phyloP scores from a whole-genome alignment of 176 grass and related monocot genomes.

The Zoysia pacifica region DNA sequence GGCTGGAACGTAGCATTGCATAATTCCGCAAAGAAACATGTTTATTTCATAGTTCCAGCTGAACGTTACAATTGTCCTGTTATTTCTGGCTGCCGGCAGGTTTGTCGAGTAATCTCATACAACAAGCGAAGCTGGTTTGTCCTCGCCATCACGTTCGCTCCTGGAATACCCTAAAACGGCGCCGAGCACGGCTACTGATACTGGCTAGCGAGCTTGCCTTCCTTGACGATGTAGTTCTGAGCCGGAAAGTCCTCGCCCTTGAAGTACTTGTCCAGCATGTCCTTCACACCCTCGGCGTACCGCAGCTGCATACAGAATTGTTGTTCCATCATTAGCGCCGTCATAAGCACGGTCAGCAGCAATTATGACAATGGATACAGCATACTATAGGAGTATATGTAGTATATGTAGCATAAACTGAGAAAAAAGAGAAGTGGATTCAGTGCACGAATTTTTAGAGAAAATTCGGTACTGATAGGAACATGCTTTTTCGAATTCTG shows the following conservation, averaged over 20 bases:
- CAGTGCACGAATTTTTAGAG: neutral
- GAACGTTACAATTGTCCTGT: neutral
- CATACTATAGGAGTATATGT: neutral
- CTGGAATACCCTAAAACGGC: neutral
- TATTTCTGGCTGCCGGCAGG: slow-evolving; percentile 12
- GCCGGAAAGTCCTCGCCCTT: slow-evolving; percentile 81
- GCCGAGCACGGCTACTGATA: slow-evolving; percentile 40
- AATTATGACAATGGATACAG: neutral
- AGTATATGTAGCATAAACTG: neutral
- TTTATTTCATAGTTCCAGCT: neutral
- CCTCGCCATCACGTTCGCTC: neutral
- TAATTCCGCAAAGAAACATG: neutral
- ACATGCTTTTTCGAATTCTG: neutral
- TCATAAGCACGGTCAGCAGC: neutral
- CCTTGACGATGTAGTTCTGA: slow-evolving; percentile 93
- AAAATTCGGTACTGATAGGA: neutral
- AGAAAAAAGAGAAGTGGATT: neutral
- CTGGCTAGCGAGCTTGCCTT: slow-evolving; percentile 81
- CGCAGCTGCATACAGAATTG: slow-evolving; percentile 58
- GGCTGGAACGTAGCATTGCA: neutral
- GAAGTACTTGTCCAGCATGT: slow-evolving; percentile 89
- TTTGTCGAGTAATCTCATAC: slow-evolving; percentile 5
- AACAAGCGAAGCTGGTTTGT: slow-evolving; percentile 15
- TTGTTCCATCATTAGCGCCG: neutral
- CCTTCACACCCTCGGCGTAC: slow-evolving; percentile 72